These are phyloP conservation scores for Chaetomium tenue DNA, from an alignment of 495 filamentous ascomycete species.

Conservation along the genomic window DNA sequence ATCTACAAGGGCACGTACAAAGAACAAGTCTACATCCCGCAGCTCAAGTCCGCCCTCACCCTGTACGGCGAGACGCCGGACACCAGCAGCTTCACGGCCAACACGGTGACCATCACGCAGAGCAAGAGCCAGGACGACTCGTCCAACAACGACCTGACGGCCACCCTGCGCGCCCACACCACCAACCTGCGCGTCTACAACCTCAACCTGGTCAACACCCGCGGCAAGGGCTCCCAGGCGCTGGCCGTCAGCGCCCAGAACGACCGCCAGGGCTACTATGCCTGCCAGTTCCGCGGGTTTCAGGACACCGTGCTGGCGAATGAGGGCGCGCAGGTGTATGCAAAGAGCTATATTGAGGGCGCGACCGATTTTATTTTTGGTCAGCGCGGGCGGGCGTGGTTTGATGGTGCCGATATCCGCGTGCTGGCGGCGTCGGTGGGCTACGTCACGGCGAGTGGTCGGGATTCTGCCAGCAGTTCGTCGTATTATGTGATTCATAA, in stretches of 20 bases:
- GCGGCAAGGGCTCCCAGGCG: constrained; percentile 56
- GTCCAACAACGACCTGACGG: constrained; percentile 48
- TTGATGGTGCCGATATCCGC: constrained; percentile 56
- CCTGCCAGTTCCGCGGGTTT: constrained; percentile 54
- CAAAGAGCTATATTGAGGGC: constrained; percentile 55
- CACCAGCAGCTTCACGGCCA: constrained; percentile 52
- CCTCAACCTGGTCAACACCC: constrained; percentile 58
- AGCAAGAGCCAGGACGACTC: constrained; percentile 45
- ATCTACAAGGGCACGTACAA: constrained; percentile 58
- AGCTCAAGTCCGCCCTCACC: constrained; percentile 50
- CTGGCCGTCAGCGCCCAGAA: constrained; percentile 57
- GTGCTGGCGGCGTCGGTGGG: constrained; percentile 49
- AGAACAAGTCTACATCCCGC: constrained; percentile 58
- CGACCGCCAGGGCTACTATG: constrained; percentile 60
- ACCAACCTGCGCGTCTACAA: constrained; percentile 59
- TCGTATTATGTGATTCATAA: constrained; percentile 66
- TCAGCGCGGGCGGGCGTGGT: constrained; percentile 59
- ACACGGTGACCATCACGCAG: constrained; percentile 59
- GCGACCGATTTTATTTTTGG: constrained; percentile 69
- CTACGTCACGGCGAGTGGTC: constrained; percentile 57
- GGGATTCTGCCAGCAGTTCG: constrained; percentile 47
- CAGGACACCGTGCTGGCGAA: constrained; percentile 64
- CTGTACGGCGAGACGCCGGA: constrained; percentile 63
- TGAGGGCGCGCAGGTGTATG: constrained; percentile 59
- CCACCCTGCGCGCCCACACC: constrained; percentile 55